Base-by-base conservation (phyloP, 1,284 basidiomycete genomes). In the Taiwanofungus camphoratus region DNA sequence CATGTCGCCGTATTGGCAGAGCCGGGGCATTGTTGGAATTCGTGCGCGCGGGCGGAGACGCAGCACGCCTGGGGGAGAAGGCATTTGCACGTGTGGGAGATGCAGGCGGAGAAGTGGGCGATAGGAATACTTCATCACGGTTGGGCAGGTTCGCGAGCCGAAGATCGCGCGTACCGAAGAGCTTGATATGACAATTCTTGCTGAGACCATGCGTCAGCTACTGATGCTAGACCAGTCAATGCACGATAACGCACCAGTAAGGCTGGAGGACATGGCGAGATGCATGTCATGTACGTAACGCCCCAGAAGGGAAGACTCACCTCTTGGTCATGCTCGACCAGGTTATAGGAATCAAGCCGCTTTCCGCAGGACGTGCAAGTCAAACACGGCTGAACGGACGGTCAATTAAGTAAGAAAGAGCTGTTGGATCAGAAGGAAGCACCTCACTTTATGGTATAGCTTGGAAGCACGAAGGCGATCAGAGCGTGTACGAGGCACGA, bases 321-420 rank as follows among this genome's bases (percentile, higher is more conserved):
- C 71, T 84, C 67, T 59, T 82, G 70, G 54, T 89, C 76, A 57
- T 90, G 87, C 57, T 90, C 87, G 7, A 87, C 65, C 15, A 90
- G 68, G 18, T 71, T 79, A 43, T 74, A 68, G 0, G 87, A 87
- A 57, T 89, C 87, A 7, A 89, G 67, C 34, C 86, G 71, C 57
- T 86, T 87, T 55, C 73, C 77, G 54, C 85, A 88, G 22, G 67
- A 68, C 38, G 69, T 78, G 61, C 87, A 90, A 7, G 79, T 70
- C 33, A 88, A 69, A 65, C 87, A 90, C 20, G 79, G 77, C 83
- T 83, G 45, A 6, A 13, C 29, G 34, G 11, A n/a, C 20, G 31
- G 16, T 15, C 18, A 22, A n/a, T 13, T 40, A 18, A 40, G 39
- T 5, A 8, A 20, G 12, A 26, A 13, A 15, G n/a, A 15, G 21